Percentiles rank a stretch among this genome's conserved stretches.
These are phyloP conservation scores for Malassezia vespertilionis DNA, from an alignment of 1,284 basidiomycete genomes.

Conservation along the genomic window DNA sequence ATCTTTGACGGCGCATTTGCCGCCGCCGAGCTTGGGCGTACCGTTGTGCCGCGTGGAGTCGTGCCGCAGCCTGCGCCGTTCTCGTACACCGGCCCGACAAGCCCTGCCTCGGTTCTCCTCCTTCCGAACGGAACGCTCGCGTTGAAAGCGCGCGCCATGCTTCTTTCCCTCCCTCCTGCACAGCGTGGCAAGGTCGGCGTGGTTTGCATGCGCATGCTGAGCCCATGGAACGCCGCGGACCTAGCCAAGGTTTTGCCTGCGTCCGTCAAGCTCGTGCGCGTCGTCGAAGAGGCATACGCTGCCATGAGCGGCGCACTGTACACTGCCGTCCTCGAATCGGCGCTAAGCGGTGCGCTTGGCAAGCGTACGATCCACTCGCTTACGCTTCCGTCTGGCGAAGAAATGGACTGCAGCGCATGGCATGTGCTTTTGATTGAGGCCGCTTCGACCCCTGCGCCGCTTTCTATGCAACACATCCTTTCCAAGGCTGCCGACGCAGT, in stretches of 20 bases:
- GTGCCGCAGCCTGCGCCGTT: constrained; percentile 35
- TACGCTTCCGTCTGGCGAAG: constrained; percentile 27
- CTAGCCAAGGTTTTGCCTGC: constrained; percentile 30
- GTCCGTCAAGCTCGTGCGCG: constrained; percentile 32
- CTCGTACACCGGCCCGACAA: constrained; percentile 36
- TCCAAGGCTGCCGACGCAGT: constrained; percentile 17
- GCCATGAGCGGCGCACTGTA: constrained; percentile 26
- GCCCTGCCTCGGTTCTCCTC: constrained; percentile 35
- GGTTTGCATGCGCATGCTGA: constrained; percentile 32
- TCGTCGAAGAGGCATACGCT: constrained; percentile 38
- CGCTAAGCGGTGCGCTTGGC: constrained; percentile 23
- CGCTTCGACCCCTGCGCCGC: constrained; percentile 16
- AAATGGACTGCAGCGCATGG: constrained; percentile 26
- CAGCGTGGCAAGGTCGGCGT: constrained; percentile 32
- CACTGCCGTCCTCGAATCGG: constrained; percentile 29
- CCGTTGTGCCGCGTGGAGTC: constrained; percentile 31
- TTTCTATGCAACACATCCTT: constrained; percentile 24
- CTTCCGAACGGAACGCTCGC: constrained; percentile 41
- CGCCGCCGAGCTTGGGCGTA: constrained; percentile 32
- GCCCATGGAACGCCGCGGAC: constrained; percentile 35
- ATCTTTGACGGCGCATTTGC: constrained; percentile 45
- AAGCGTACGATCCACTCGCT: constrained; percentile 26
- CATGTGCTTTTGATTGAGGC: constrained; percentile 25
- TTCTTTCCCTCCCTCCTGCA: constrained; percentile 25
- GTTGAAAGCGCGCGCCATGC: constrained; percentile 32